Evolutionary conservation across 1,284 basidiomycete species (phyloP).

Genomic region (Pseudozyma pruni): DNA sequence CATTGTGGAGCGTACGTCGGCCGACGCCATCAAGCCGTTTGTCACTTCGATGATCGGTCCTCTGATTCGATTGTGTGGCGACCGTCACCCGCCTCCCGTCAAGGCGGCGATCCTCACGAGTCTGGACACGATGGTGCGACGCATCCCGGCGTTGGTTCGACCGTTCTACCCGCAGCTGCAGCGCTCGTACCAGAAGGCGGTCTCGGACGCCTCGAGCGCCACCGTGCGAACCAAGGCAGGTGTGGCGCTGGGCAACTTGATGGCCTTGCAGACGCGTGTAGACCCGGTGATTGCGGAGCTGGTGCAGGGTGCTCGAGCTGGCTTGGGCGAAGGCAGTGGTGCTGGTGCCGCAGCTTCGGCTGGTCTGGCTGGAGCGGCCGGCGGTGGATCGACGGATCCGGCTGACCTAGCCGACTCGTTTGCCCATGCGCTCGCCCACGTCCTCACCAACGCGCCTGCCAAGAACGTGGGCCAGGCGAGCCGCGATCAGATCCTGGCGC

Average conservation of each 20-base stretch:
- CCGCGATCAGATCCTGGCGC: conserved; percentile 77
- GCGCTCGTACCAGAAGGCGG: conserved; percentile 94
- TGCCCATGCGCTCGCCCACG: conserved; percentile 79
- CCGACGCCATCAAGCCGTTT: conserved; percentile 91
- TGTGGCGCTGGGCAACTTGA: conserved; percentile 86
- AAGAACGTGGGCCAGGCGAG: conserved; percentile 82
- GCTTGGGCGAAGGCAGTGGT: conserved; percentile 70
- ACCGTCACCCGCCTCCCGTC: conserved; percentile 64
- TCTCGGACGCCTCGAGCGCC: conserved; percentile 81
- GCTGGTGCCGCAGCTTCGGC: conserved; percentile 8
- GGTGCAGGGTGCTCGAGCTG: conserved; percentile 70
- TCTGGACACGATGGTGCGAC: conserved; percentile 61
- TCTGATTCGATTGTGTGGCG: conserved; percentile 74
- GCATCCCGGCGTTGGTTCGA: conserved; percentile 87
- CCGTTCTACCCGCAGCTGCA: conserved; percentile 99
- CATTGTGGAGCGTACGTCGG: conserved; percentile 88
- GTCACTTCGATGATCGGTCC: conserved; percentile 96
- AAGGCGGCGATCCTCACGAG: conserved; percentile 64
- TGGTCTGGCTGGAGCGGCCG: conserved; percentile 26
- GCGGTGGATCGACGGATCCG: conserved; percentile 24
- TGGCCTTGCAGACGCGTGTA: conserved; percentile 74
- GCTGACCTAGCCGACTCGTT: conserved; percentile 74
- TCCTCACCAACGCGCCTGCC: conserved; percentile 76
- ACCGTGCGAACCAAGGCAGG: conserved; percentile 85
- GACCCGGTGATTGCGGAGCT: conserved; percentile 86